These are phyloP conservation scores for Colletotrichum plurivorum DNA, from an alignment of 2,329 filamentous ascomycete species.

Conservation along the genomic window DNA sequence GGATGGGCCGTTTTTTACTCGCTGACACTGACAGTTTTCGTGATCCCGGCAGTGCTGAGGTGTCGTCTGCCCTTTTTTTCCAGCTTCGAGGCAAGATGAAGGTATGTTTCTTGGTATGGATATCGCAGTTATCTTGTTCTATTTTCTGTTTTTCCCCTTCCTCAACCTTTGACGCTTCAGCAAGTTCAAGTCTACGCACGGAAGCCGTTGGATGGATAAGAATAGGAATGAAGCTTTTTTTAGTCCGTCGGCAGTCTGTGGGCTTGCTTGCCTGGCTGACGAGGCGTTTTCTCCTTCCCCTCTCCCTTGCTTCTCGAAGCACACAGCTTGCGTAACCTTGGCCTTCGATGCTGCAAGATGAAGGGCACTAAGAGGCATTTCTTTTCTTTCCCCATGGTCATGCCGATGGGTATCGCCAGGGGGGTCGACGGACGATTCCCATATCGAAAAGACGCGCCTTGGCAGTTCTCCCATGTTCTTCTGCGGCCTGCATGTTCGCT, in stretches of 20 bases:
- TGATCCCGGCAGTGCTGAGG: neutral
- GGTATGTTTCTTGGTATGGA: neutral
- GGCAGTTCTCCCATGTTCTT: too few relatives aligned
- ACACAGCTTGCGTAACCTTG: neutral
- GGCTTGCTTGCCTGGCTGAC: neutral
- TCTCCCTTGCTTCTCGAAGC: neutral
- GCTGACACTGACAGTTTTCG: slow-evolving; percentile 6
- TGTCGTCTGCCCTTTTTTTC: neutral
- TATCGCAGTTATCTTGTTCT: too few relatives aligned
- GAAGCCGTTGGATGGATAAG: neutral
- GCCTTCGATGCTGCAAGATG: neutral
- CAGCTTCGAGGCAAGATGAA: slow-evolving; percentile 7
- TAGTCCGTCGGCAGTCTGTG: neutral
- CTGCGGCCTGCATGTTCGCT: too few relatives aligned
- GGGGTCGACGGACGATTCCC: too few relatives aligned
- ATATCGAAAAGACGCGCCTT: too few relatives aligned
- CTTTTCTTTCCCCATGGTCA: neutral
- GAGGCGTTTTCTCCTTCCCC: neutral
- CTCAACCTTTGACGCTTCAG: too few relatives aligned
- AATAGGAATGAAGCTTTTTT: neutral
- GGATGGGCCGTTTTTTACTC: neutral
- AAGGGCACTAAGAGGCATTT: neutral
- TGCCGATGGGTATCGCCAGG: too few relatives aligned
- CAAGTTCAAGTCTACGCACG: neutral
- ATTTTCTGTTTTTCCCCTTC: too few relatives aligned